Evolutionary conservation across 106 monocot species (phyloP), one percentile per base, ranked within the genome.

Genomic region (Dendrobium chrysotoxum): DNA sequence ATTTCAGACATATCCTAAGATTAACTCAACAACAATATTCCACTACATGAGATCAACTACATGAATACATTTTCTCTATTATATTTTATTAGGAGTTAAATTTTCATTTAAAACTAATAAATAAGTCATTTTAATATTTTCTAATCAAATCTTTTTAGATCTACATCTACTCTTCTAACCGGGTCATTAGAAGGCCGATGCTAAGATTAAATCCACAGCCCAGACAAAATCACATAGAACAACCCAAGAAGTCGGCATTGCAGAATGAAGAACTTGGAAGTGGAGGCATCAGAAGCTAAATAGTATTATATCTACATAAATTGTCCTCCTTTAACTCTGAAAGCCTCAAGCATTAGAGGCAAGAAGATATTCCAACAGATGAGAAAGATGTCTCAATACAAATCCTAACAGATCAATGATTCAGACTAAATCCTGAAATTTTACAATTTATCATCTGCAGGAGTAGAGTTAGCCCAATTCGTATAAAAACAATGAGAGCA

Each of bases 331-430:
- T 61, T 17, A 16, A 31, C 4, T 31, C 13, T 61, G 61, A 61
- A 61, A 21, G 5, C 61, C 61, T 23, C 61, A 61, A 7, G n/a
- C n/a, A 61, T 61, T 61, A 61, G 4, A 61, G 23, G n/a, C 4
- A 23, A 61, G 23, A 23, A 61, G 21, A 61, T 61, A 61, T 61
- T 61, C 61, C 61, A 61, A 5, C 61, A 61, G 61, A 23, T 61
- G 61, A 61, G 61, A 23, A 61, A 61, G n/a, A 55, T 23, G 70
- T 31, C 70, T 23, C 70, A 28, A 5, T 10, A 70, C 70, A 70
- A 70, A 12, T 65, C n/a, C 64, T 65, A 65, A 70, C 31, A 70
- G 11, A 70, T 74, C 17, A 74, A 42, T 74, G 74, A 21, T 74
- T 74, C 74, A 41, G 16, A 41, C 74, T 74, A 74, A 74, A 74